Evolutionary conservation across 352 stramenopile genomes (phyloP), one percentile per base, ranked within the genome.

Genomic region (Phytophthora fragariaefolia): DNA sequence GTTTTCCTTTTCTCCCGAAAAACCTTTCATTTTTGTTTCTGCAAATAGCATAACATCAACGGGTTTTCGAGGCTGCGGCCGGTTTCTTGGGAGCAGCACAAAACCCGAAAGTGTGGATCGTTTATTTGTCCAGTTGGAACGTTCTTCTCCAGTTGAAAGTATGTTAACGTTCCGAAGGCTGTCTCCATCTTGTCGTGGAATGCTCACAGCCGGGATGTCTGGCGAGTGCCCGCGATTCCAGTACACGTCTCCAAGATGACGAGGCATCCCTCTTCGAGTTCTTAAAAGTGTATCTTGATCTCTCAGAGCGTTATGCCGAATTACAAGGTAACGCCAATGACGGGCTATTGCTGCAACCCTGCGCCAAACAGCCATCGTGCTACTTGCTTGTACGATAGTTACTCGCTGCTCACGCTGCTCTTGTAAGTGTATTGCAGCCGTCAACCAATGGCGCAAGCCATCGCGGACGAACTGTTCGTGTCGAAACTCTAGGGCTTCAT

Each of bases 401-500:
- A 81, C 65, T 3, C 54, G 59, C 23, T 69, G 50, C 22, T 76
- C 73, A 54, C 79, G 77, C 18, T 80, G 53, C 12, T 79, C 52
- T 17, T 81, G 61, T 2, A 87, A 58, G 54, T 81, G 55, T 20
- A 75, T 23, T 12, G 75, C 74, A 20, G 74, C 73, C n/a, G 70
- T 74, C 20, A 85, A 74, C 82, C 82, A 90, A 43, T 79, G 66
- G 7, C 54, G 59, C 43, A 90, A 61, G 22, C 77, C 82, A 45
- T 81, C 65, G 8, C 73, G 71, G 32, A 88, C 49, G 61, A 85
- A 74, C 8, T 72, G 58, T 12, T 70, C 30, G 55, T 90, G 74
- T 3, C 79, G 77, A 66, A 85, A 84, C 36, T 87, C 77, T 5
- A 90, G 49, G 2, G 82, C 77, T 12, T 69, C 71, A 26, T 85